Conservation (phyloP, 768 basidiomycete species). For the Cantharellus cinnabarinus region DNA sequence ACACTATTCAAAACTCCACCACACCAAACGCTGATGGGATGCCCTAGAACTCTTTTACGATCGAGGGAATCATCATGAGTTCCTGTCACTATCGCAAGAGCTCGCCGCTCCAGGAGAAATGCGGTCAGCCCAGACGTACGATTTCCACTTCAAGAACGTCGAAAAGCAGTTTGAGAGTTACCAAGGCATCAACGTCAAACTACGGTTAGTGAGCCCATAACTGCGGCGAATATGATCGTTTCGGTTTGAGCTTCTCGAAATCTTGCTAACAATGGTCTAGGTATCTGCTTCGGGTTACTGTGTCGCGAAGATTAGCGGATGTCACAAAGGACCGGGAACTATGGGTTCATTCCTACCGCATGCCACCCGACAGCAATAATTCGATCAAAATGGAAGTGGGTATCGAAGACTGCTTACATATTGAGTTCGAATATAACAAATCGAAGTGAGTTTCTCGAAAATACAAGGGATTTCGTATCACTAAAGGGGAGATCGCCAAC, state of each 20-base stretch:
- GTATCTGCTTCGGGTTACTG: conserved; percentile 79
- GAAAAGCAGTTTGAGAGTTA: conserved; percentile 99
- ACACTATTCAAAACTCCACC: neutral
- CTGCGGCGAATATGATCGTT: conserved; percentile 15
- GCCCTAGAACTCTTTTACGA: conserved; percentile 84
- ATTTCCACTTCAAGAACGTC: conserved; percentile 96
- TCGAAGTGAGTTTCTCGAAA: conserved; percentile 53
- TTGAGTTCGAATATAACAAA: conserved; percentile 99
- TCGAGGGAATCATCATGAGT: conserved; percentile 94
- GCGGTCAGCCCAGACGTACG: conserved; percentile 88
- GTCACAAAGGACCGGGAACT: conserved; percentile 83
- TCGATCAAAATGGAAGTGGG: conserved; percentile 99
- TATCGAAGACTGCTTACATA: conserved; percentile 96
- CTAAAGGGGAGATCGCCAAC: neutral
- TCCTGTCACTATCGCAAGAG: conserved; percentile 87
- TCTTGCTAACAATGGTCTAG: conserved; percentile 21
- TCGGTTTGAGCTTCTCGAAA: conserved; percentile 30
- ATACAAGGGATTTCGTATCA: neutral
- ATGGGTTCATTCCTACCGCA: conserved; percentile 97
- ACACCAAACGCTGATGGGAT: neutral
- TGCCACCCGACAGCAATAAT: conserved; percentile 96
- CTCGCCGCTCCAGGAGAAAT: conserved; percentile 92
- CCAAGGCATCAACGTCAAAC: conserved; percentile 94
- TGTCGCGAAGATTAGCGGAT: conserved; percentile 83
- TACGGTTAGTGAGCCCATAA: conserved; percentile 36